Base-by-base conservation (phyloP, 768 basidiomycete genomes). In the Panaeolus cyanescens region DNA sequence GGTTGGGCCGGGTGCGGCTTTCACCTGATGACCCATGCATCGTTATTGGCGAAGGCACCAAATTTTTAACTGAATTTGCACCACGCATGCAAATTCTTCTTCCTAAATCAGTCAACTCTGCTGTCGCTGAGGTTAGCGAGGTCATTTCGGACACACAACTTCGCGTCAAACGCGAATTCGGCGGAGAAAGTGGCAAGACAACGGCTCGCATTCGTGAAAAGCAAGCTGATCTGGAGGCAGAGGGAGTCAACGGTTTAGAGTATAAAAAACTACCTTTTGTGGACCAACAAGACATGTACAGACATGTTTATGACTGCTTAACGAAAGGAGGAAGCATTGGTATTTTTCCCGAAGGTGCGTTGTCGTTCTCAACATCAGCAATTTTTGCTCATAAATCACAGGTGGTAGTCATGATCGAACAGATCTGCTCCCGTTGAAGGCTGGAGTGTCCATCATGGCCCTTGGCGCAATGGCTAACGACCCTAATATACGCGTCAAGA, bases 321-420 rank as follows among this genome's bases (percentile, higher is more conserved):
- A 92, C 86, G 59, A 85, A 90, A 59, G 93, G 93, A 8, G 94
- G 94, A 13, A 88, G 89, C 65, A 96, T 99, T 63, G 96, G 97
- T 50, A 98, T 99, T 64, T 99, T 99, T 71, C 97, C 97, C 36
- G 97, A 99, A 89, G 96, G 96, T 93, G 65, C 42, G 20, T 42
- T 17, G n/a, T 34, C 22, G 25, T 31, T 28, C 56, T 59, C 33
- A 37, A 31, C 22, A 22, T 34, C 22, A 37, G 37, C 17, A 20
- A 62, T 20, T 62, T 20, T 22, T 54, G 37, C 30, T 64, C 58
- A 66, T 54, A 19, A 20, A 42, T 56, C 55, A 19, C 45, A 98
- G 96, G 97, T 67, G 97, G 97, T 59, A 98, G 96, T 61, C 97
- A 99, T 74, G 97, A 99, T 75, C 90, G 97, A 37, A 96, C 93